phyloP scores from a whole-genome alignment of 768 basidiomycete species.

The Hypsizygus marmoreus region DNA sequence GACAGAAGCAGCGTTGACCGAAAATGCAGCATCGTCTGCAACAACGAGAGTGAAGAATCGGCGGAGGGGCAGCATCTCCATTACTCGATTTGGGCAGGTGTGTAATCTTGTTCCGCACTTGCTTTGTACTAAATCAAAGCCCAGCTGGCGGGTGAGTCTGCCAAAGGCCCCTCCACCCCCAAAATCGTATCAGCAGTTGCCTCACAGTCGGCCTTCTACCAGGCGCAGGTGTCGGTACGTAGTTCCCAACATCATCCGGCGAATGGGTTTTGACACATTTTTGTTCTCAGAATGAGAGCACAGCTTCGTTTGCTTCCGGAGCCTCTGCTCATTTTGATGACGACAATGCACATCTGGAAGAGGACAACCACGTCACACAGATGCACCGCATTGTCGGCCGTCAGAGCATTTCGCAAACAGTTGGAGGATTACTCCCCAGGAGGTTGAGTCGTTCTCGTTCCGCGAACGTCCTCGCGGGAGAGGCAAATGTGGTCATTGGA shows the following conservation, averaged over 20 bases:
- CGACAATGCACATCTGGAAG: conserved; percentile 36
- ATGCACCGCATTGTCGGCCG: conserved; percentile 49
- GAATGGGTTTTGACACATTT: conserved; percentile 10
- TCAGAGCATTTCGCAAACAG: conserved; percentile 41
- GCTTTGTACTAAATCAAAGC: conserved; percentile 18
- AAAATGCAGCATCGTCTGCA: conserved; percentile 11
- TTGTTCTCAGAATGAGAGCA: conserved; percentile 40
- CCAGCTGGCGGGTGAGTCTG: conserved; percentile 23
- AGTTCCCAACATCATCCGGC: conserved; percentile 2
- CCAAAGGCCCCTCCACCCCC: conserved; percentile 27
- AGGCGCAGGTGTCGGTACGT: conserved; percentile 44
- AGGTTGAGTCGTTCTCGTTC: conserved; percentile 46
- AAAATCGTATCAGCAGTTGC: conserved; percentile 40
- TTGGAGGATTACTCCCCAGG: conserved; percentile 46
- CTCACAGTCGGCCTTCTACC: conserved; percentile 49
- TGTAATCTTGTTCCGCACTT: conserved; percentile 13
- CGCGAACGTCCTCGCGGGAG: conserved; percentile 33
- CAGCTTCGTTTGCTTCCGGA: conserved; percentile 45
- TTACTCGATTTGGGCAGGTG: conserved; percentile 65
- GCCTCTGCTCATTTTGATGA: conserved; percentile 36
- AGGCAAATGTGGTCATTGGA: conserved; percentile 41
- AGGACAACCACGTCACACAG: conserved; percentile 48
- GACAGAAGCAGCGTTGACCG: not conserved
- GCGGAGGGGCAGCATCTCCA: conserved; percentile 54
- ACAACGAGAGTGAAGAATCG: conserved; percentile 34